Percentiles rank a stretch among this genome's conserved stretches.
phyloP scores from a whole-genome alignment of 2,329 filamentous ascomycete genomes.

The Trichoderma hamatum region DNA sequence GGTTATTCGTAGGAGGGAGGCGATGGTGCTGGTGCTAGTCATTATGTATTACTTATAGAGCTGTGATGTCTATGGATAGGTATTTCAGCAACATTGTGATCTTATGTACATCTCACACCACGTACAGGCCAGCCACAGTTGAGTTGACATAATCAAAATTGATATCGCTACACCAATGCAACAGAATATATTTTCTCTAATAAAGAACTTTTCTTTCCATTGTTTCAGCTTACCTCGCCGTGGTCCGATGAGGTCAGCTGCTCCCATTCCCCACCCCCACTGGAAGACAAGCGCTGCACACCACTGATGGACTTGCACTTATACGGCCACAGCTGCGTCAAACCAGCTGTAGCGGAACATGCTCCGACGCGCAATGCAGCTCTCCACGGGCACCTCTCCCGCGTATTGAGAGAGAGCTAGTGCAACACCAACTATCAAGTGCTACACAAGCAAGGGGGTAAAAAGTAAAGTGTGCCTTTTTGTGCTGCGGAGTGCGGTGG shows the following conservation, averaged over 20 bases:
- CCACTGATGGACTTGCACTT: background rate
- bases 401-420: background rate
- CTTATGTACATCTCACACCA: background rate
- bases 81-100: background rate
- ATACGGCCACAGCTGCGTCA: background rate
- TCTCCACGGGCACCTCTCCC: background rate
- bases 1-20: background rate
- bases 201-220: background rate
- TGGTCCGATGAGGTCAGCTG: slow-evolving; percentile 21
- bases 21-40: background rate
- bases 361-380: background rate
- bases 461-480: background rate
- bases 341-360: background rate
- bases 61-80: background rate
- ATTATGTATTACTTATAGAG: background rate
- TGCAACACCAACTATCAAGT: too few relatives aligned
- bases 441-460: background rate
- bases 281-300: background rate
- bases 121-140: background rate
- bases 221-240: slow-evolving; percentile 13
- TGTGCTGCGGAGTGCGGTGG: background rate
- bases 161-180: background rate
- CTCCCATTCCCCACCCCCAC: background rate
- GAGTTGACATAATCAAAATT: background rate
- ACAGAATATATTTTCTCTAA: background rate